These are phyloP conservation scores for Pichia sp. DNA, from an alignment of 1,139 yeast genomes.

Conservation along the genomic window DNA sequence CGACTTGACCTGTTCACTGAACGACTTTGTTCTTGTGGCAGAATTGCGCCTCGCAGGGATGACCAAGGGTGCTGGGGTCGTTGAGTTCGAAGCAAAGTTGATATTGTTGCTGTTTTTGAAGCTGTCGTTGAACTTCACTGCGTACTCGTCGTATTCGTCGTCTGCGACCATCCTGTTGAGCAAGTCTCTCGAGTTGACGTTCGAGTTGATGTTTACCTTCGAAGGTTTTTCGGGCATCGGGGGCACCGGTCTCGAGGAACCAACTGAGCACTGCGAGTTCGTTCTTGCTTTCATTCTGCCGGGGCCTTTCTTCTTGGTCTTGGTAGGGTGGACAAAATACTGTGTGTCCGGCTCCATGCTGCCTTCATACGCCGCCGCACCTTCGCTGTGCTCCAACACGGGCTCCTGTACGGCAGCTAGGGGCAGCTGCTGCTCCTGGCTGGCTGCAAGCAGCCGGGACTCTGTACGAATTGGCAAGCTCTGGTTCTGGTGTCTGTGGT, in stretches of 20 bases:
- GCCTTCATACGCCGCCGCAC: background rate
- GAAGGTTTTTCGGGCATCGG: constrained; percentile 8
- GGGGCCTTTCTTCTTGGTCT: no score
- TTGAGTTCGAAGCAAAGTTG: constrained; percentile 17
- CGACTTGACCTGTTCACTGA: constrained; percentile 35
- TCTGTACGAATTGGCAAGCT: constrained; percentile 39
- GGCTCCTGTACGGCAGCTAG: background rate
- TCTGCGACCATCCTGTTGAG: constrained; percentile 33
- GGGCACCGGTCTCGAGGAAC: background rate
- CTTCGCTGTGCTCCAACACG: background rate
- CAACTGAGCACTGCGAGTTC: constrained; percentile 9
- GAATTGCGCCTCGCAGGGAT: background rate
- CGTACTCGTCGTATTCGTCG: constrained; percentile 28
- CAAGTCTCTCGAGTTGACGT: constrained; percentile 30
- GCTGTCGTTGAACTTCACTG: constrained; percentile 19
- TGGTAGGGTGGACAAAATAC: no score
- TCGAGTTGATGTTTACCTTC: constrained; percentile 11
- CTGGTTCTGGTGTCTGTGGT: constrained; percentile 46
- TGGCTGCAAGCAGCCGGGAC: constrained; percentile 17
- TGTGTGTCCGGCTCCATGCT: no score
- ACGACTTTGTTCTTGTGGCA: constrained; percentile 29
- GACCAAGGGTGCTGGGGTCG: constrained; percentile 20
- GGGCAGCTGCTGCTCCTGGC: background rate
- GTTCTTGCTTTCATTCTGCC: constrained; percentile 4
- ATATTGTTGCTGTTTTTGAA: constrained; percentile 8